Evolutionary conservation across 805 yeast species (phyloP).

Genomic region (Ogataea ramenticola): DNA sequence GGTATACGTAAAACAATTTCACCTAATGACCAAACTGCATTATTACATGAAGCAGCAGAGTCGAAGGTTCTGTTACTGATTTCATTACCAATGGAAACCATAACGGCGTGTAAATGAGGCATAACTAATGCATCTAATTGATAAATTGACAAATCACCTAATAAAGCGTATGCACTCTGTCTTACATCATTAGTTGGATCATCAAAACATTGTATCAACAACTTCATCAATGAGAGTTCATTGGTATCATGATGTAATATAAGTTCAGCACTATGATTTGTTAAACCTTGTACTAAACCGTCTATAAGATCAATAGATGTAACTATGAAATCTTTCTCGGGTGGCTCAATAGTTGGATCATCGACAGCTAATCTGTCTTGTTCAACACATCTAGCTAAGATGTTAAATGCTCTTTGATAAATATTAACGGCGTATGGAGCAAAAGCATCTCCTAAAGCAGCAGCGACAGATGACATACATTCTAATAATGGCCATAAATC

Average conservation of each 20-base stretch:
- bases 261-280: slow-evolving; percentile 50
- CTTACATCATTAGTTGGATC: slow-evolving; percentile 84
- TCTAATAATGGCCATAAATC: slow-evolving; percentile 90
- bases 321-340: slow-evolving; percentile 86
- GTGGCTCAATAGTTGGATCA: slow-evolving; percentile 63
- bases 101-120: slow-evolving; percentile 43
- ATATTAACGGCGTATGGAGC: slow-evolving; percentile 87
- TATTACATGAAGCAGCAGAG: slow-evolving; percentile 65
- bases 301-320: slow-evolving; percentile 87
- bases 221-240: slow-evolving; percentile 42
- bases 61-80: slow-evolving; percentile 44
- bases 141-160: slow-evolving; percentile 82
- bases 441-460: slow-evolving; percentile 75
- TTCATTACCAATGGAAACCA: slow-evolving; percentile 65
- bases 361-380: slow-evolving; percentile 54
- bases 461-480: slow-evolving; percentile 88
- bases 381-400: slow-evolving; percentile 61
- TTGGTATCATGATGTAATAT: slow-evolving; percentile 27
- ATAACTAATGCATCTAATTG: slow-evolving; percentile 37
- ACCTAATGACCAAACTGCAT: slow-evolving; percentile 92
- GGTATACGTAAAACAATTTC: slow-evolving; percentile 64
- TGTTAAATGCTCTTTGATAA: slow-evolving; percentile 67
- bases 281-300: slow-evolving; percentile 88
- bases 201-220: slow-evolving; percentile 62
- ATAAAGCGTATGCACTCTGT: slow-evolving; percentile 81